Conservation (phyloP, 805 yeast genomes). For the Metschnikowia arizonensis region DNA sequence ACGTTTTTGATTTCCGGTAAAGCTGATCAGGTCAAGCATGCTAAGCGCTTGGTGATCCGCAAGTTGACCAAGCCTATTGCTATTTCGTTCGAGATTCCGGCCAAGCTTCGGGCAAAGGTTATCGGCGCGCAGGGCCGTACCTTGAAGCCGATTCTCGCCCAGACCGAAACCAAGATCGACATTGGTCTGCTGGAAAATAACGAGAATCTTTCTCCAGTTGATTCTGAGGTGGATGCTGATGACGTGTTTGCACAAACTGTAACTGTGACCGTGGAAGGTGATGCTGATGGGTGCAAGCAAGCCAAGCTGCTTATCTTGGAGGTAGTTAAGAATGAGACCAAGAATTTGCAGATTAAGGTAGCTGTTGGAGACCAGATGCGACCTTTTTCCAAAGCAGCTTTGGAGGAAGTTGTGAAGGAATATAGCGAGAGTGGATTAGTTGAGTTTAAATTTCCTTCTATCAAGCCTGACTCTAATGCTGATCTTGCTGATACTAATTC, state of each 20-base stretch:
- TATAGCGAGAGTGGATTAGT: slow-evolving; percentile 20
- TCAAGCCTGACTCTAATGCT: too few species aligned
- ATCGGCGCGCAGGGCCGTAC: slow-evolving; percentile 86
- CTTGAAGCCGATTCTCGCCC: slow-evolving; percentile 71
- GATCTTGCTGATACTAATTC: too few species aligned
- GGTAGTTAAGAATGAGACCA: slow-evolving; percentile 74
- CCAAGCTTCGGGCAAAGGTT: slow-evolving; percentile 67
- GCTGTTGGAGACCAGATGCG: slow-evolving; percentile 40
- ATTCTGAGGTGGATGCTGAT: slow-evolving; percentile 48
- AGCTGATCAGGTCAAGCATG: slow-evolving; percentile 58
- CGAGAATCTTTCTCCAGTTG: slow-evolving; percentile 10
- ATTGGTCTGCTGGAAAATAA: slow-evolving; percentile 44
- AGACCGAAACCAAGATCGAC: slow-evolving; percentile 65
- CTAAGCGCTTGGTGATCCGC: slow-evolving; percentile 71
- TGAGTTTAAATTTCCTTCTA: slow-evolving; percentile 35
- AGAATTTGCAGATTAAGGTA: slow-evolving; percentile 48
- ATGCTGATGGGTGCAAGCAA: slow-evolving; percentile 70
- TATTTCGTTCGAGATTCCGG: slow-evolving; percentile 63
- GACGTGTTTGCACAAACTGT: slow-evolving; percentile 60
- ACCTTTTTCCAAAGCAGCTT: slow-evolving; percentile 23
- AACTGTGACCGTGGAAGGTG: slow-evolving; percentile 71
- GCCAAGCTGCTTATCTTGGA: slow-evolving; percentile 68
- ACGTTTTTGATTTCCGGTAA: slow-evolving; percentile 80
- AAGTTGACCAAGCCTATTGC: slow-evolving; percentile 72
- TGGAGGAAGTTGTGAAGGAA: slow-evolving; percentile 22